Evolutionary conservation across 805 yeast genomes (phyloP), one percentile per base, ranked within the genome.

Genomic region (Blastobotrys americana): DNA sequence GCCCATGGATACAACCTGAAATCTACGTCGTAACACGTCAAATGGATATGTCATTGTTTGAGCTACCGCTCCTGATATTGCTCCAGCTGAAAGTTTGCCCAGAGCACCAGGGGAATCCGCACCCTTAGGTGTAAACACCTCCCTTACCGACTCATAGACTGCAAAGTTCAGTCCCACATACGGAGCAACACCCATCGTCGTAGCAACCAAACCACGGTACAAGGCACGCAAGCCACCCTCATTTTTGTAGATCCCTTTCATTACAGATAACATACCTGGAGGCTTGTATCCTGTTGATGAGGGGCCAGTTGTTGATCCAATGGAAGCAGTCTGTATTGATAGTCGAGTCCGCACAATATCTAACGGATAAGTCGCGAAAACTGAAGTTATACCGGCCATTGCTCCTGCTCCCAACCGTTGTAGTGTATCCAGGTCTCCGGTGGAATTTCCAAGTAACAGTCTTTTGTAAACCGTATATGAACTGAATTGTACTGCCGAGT

Each of bases 91-190:
- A 19, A 90, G 65, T 56, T 82, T 83, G 65, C 78, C 76, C 33
- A 65, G 51, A 3, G 82, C 78, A 45, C 64, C 60, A 41, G 58
- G 68, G 34, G 45, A 55, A n/a, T 51, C 50, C 20, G 54, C 44
- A 13, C 61, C 63, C 15, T 53, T 66, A 55, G 54, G 71, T 55
- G 67, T 65, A 59, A 59, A 65, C 43, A 68, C 58, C 47, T 82
- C 93, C 50, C 88, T 77, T 52, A 88, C 58, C 49, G 76, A 78
- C 58, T 93, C 97, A 68, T 89, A 90, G 38, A 87, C 78, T 2
- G 96, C 82, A 60, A 90, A 90, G 64, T 89, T 90, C 42, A 90
- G 74, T 3, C 96, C 96, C 25, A 87, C 96, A 58, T 89, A 93
- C 1, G 97, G 97, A 1, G 96, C 97, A 17, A 93, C 96, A 1